Evolutionary conservation across 495 filamentous ascomycete species (phyloP), one percentile per base, ranked within the genome.

Genomic region (Arthonia radiata): DNA sequence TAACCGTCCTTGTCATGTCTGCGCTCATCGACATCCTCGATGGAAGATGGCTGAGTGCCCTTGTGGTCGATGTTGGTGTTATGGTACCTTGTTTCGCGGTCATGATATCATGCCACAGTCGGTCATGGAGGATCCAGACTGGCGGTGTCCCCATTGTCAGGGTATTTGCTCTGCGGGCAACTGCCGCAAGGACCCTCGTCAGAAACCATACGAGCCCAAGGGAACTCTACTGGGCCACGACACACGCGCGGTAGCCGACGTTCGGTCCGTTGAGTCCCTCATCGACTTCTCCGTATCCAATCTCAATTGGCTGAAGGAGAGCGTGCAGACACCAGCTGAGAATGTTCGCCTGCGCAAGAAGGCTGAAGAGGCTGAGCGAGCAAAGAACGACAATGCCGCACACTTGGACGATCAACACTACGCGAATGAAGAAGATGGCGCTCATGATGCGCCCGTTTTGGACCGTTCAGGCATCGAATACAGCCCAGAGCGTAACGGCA

Each of bases 281-380:
- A 76, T 92, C 6, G 74, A 90, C 37, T 86, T 90, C 48, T 60
- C 67, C 8, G 54, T 70, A 14, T 78, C 80, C 10, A 94, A 94
- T 44, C 47, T 80, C 5, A 59, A 54, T 15, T 89, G 78, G 75
- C 42, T 91, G 26, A 64, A 62, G 29, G 59, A 67, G 29, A 52
- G 49, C 16, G 50, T 47, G 4, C 54, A 58, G 29, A 31, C 40
- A 26, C 38, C 46, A 3, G 28, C 47, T 7, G 52, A 62, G 4
- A 56, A 43, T 7, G 41, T 40, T 13, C 54, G 61, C 4, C 35
- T 71, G 14, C 45, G 47, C 19, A 53, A 52, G 25, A 54, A 54
- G 6, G 46, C 45, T 21, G 44, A 52, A 24, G 61, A 65, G 32
- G 64, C 58, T 5, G 56, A 58, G 35, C 29, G 50, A 8, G 53